Percentiles rank a stretch among this genome's conserved stretches.
Conservation (phyloP, 768 basidiomycete species). For the Rhodotorula taiwanensis region DNA sequence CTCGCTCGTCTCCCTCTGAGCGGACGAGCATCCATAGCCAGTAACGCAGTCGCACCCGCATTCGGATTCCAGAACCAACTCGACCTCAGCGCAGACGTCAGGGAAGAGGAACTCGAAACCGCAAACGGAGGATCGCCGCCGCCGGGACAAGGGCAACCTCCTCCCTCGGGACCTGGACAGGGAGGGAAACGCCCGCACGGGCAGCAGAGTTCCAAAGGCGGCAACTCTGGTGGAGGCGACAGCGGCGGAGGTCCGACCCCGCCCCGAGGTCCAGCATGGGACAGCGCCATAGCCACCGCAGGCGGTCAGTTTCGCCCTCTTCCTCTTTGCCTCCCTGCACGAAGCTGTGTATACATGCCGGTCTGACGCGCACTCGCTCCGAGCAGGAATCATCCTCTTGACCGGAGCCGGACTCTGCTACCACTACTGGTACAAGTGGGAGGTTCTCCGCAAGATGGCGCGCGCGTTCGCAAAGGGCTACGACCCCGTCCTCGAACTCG, state of each 20-base stretch:
- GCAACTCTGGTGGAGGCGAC: not conserved
- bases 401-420: constrained; percentile 14
- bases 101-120: constrained; percentile 8
- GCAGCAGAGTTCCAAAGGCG: not conserved
- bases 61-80: constrained; percentile 8
- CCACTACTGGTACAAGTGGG: constrained; percentile 57
- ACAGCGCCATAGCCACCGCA: constrained; percentile 15
- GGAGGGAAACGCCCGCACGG: too few species aligned
- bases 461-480: constrained; percentile 66
- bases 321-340: too few species aligned
- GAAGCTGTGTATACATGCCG: not conserved
- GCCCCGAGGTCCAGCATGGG: constrained; percentile 7
- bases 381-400: constrained; percentile 17
- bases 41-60: constrained; percentile 26
- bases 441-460: constrained; percentile 76
- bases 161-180: too few species aligned
- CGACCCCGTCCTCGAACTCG: constrained; percentile 72
- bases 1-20: too few species aligned
- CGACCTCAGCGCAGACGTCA: not conserved
- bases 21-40: not conserved
- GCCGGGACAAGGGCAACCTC: too few species aligned
- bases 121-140: too few species aligned
- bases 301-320: constrained; percentile 12
- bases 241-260: constrained; percentile 1
- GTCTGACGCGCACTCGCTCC: not conserved